Evolutionary conservation across 176 grass and related monocot species (phyloP).

Genomic region (Carex pumila): DNA sequence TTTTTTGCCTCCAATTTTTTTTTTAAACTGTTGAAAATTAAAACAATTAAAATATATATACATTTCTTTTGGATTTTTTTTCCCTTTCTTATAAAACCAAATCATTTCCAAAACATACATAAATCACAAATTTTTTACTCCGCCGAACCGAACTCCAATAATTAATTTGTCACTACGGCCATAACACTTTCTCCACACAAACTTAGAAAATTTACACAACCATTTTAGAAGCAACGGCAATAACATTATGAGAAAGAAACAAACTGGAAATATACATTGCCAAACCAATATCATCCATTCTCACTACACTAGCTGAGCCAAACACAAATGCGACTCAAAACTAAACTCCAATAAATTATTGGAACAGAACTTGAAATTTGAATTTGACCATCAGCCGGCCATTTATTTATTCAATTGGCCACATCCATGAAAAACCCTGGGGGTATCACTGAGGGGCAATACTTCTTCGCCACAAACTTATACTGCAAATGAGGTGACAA

Average conservation of each 20-base stretch:
- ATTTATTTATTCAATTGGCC: slow-evolving; percentile 22
- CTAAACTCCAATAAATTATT: slow-evolving; percentile 23
- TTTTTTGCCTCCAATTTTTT: too few species aligned
- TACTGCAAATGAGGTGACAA: slow-evolving; percentile 36
- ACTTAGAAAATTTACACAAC: slow-evolving; percentile 18
- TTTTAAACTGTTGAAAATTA: too few species aligned
- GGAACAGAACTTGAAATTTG: not conserved
- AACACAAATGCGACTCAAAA: not conserved
- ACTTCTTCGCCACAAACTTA: slow-evolving; percentile 81
- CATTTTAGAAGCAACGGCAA: slow-evolving; percentile 4
- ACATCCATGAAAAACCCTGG: slow-evolving; percentile 47
- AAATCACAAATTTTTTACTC: too few species aligned
- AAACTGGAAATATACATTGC: slow-evolving; percentile 22
- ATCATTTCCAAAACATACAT: too few species aligned
- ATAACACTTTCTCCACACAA: not conserved
- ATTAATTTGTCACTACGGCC: too few species aligned
- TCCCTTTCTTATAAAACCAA: too few species aligned
- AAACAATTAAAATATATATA: too few species aligned
- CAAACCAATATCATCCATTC: not conserved
- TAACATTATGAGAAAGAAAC: slow-evolving; percentile 19
- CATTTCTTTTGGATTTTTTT: too few species aligned
- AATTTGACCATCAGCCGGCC: not conserved
- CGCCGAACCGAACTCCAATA: too few species aligned
- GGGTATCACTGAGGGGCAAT: slow-evolving; percentile 52
- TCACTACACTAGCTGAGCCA: not conserved